Conservation (phyloP, 495 filamentous ascomycete genomes). For the Aspergillus homomorphus region DNA sequence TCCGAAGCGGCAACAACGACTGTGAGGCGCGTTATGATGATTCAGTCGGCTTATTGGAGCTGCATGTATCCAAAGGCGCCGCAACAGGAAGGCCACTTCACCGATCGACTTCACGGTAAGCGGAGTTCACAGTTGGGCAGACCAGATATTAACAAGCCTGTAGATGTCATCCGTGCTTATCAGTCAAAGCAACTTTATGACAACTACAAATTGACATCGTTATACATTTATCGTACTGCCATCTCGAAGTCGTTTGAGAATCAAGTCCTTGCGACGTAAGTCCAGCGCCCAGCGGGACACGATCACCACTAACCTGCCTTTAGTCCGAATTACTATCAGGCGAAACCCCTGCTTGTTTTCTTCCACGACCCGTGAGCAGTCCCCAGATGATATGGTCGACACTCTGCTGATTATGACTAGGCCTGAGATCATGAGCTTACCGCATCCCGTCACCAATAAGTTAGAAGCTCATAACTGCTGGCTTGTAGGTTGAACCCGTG, state of each 20-base stretch:
- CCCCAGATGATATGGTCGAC: background rate
- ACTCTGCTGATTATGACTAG: constrained; percentile 38
- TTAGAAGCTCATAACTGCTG: constrained; percentile 80
- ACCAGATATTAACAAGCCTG: constrained; percentile 7
- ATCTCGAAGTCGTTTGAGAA: constrained; percentile 80
- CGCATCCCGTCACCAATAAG: constrained; percentile 64
- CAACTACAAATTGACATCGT: constrained; percentile 67
- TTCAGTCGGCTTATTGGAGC: constrained; percentile 58
- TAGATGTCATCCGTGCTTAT: constrained; percentile 70
- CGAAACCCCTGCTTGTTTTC: constrained; percentile 64
- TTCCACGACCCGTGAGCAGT: constrained; percentile 75
- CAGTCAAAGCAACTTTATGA: constrained; percentile 67
- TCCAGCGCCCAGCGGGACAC: background rate
- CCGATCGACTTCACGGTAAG: constrained; percentile 54
- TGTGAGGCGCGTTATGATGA: constrained; percentile 51
- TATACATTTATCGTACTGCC: constrained; percentile 67
- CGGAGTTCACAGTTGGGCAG: background rate
- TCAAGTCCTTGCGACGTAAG: constrained; percentile 81
- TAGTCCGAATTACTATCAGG: constrained; percentile 53
- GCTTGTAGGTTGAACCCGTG: constrained; percentile 63
- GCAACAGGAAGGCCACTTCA: constrained; percentile 29
- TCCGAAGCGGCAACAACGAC: constrained; percentile 45
- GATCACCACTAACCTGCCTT: background rate
- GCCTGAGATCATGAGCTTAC: constrained; percentile 66
- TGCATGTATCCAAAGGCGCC: constrained; percentile 53